Base-by-base conservation (phyloP, 306 rosid genomes). In the Leucaena leucocephala region DNA sequence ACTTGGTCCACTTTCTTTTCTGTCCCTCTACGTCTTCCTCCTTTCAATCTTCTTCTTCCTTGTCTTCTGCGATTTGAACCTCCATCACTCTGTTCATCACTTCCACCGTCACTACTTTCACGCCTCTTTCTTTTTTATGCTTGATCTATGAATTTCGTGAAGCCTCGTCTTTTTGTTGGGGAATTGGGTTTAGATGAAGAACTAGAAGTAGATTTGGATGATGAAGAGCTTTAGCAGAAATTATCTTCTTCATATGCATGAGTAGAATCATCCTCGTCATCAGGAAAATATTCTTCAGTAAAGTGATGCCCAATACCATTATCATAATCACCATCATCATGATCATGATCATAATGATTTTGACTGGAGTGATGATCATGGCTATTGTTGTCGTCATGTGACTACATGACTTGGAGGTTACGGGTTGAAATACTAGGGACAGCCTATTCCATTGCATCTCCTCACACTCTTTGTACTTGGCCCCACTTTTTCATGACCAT, bases 91-190 rank as follows among this genome's bases (percentile, higher is more conserved):
- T 6, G 17, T 34, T 72, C 48, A 9, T 72, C 77, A n/a, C 66
- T 38, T 10, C 54, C 48, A 65, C 46, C 8, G 7, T 1, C 46
- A 65, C 70, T 16, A 27, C 40, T 33, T 59, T 59, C 39, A 59
- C 3, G 12, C 70, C 64, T 72, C 46, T 52, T n/a, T 52, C 52
- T 72, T 33, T 72, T 35, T 35, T 36, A 6, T 52, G n/a, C 1
- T 54, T 38, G 4, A n/a, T 52, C 76, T 5, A 17, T 17, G 27
- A 72, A 54, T 10, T 52, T 52, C 12, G 76, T 72, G 64, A 72
- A 72, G 11, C 35, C 65, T 72, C 36, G 9, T n/a, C 48, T 15
- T 72, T 17, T 72, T 69, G 58, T n/a, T 55, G 61, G 61, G 7
- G 61, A 55, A 7, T 11, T n/a, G 33, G 71, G 39, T 8, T 8